Conservation (phyloP, 495 filamentous ascomycete genomes). For the Massariosphaeria phaeospora region DNA sequence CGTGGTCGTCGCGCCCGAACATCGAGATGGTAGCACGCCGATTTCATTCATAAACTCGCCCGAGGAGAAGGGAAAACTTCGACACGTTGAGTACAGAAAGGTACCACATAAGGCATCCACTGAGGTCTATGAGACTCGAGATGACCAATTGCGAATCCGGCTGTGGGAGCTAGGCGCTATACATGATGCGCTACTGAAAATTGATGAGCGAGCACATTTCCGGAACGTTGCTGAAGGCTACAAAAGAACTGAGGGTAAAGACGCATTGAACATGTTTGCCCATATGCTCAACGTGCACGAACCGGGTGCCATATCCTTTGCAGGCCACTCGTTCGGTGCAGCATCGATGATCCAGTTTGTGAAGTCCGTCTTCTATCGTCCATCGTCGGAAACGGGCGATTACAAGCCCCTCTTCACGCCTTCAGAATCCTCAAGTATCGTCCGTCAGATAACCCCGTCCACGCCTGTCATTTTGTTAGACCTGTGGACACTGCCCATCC, state of each 20-base stretch:
- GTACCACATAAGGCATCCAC: constrained; percentile 51
- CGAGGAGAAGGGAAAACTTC: constrained; percentile 17
- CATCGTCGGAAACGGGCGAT: constrained; percentile 12
- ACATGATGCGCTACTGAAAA: constrained; percentile 55
- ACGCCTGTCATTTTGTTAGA: constrained; percentile 63
- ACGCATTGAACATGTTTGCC: constrained; percentile 50
- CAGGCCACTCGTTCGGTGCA: constrained; percentile 73
- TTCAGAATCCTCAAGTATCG: constrained; percentile 45
- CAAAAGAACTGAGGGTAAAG: constrained; percentile 41
- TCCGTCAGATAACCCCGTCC: constrained; percentile 56
- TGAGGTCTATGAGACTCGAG: constrained; percentile 55
- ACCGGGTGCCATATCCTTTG: constrained; percentile 66
- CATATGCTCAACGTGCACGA: constrained; percentile 55
- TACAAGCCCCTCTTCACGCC: constrained; percentile 50
- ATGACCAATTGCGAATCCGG: constrained; percentile 64
- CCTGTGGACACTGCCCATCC: constrained; percentile 66
- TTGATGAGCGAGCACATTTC: constrained; percentile 51
- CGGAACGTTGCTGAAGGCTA: constrained; percentile 38
- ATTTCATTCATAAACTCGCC: constrained; percentile 54
- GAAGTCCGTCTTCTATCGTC: constrained; percentile 62
- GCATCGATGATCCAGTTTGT: constrained; percentile 65
- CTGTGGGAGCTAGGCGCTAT: constrained; percentile 65
- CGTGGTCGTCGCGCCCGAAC: constrained; percentile 70
- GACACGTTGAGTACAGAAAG: constrained; percentile 44
- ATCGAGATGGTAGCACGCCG: constrained; percentile 67